phyloP scores from a whole-genome alignment of 768 basidiomycete genomes.

The Scleroderma bovista region DNA sequence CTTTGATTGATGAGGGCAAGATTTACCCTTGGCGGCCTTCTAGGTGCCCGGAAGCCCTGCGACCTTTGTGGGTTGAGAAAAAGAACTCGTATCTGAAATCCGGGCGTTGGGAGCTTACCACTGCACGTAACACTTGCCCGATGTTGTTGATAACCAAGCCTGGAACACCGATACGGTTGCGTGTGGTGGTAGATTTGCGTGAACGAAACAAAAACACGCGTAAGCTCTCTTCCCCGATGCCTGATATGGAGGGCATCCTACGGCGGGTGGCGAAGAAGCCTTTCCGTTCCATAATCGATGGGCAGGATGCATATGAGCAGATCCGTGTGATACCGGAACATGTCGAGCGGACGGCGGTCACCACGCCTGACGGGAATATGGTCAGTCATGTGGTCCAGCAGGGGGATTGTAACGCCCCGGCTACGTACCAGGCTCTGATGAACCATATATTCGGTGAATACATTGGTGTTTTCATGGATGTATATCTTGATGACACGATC shows the following conservation, averaged over 20 bases:
- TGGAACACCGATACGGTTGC: neutral
- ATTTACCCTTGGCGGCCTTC: neutral
- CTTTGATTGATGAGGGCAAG: neutral
- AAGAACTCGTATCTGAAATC: neutral
- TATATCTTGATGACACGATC: slow-evolving; percentile 6
- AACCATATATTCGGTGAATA: slow-evolving; percentile 1
- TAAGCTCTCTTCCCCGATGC: slow-evolving; percentile 11
- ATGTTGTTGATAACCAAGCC: slow-evolving; percentile 6
- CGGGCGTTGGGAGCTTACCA: neutral
- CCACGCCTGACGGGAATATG: slow-evolving; percentile 34
- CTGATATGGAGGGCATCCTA: slow-evolving; percentile 14
- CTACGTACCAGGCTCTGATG: slow-evolving; percentile 36
- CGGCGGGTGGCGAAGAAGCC: neutral
- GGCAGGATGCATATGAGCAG: slow-evolving; percentile 17
- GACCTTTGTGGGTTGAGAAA: slow-evolving; percentile 2
- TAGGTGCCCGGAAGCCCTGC: neutral
- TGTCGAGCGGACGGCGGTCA: slow-evolving; percentile 26
- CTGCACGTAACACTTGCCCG: neutral
- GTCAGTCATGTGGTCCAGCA: slow-evolving; percentile 18
- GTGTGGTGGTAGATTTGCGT: neutral
- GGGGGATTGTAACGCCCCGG: slow-evolving; percentile 34
- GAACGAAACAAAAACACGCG: slow-evolving; percentile 13
- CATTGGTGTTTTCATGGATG: slow-evolving; percentile 1
- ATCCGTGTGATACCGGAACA: slow-evolving; percentile 5
- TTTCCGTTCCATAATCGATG: slow-evolving; percentile 3